These are phyloP conservation scores for Phialocephala subalpina DNA, from an alignment of 2,329 filamentous ascomycete species.

Conservation along the genomic window DNA sequence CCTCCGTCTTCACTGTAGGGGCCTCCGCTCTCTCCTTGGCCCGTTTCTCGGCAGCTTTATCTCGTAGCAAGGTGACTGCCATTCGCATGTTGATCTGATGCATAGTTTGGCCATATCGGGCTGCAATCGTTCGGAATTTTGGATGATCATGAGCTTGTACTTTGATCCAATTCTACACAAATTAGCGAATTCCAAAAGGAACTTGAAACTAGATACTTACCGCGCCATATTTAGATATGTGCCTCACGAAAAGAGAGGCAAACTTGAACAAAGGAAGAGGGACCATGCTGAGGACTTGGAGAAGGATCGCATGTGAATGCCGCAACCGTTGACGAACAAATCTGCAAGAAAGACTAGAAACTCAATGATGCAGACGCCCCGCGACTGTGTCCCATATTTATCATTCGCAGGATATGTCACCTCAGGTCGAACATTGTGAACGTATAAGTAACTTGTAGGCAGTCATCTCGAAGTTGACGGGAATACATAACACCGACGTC, in stretches of 20 bases:
- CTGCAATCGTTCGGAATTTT: constrained; percentile 66
- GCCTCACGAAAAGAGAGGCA: constrained; percentile 68
- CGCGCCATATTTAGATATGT: constrained; percentile 74
- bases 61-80: constrained; percentile 65
- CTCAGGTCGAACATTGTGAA: neutral
- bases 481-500: neutral
- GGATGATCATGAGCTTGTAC: constrained; percentile 70
- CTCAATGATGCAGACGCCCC: constrained; percentile 11
- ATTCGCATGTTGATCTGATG: constrained; percentile 74
- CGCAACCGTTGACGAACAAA: neutral
- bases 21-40: constrained; percentile 69
- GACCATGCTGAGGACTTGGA: constrained; percentile 57
- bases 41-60: constrained; percentile 62
- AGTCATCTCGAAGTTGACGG: neutral
- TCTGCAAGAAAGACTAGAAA: constrained; percentile 3
- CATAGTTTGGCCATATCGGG: constrained; percentile 67
- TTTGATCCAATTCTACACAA: constrained; percentile 68
- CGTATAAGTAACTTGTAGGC: neutral
- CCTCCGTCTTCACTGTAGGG: constrained; percentile 71
- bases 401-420: neutral
- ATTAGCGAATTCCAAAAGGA: constrained; percentile 21
- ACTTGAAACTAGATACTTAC: constrained; percentile 52
- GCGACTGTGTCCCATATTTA: constrained; percentile 10
- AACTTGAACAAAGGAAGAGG: constrained; percentile 74
- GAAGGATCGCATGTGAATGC: constrained; percentile 4